Conservation (phyloP, 2,329 filamentous ascomycete genomes). For the Pseudogymnoascus sp. region DNA sequence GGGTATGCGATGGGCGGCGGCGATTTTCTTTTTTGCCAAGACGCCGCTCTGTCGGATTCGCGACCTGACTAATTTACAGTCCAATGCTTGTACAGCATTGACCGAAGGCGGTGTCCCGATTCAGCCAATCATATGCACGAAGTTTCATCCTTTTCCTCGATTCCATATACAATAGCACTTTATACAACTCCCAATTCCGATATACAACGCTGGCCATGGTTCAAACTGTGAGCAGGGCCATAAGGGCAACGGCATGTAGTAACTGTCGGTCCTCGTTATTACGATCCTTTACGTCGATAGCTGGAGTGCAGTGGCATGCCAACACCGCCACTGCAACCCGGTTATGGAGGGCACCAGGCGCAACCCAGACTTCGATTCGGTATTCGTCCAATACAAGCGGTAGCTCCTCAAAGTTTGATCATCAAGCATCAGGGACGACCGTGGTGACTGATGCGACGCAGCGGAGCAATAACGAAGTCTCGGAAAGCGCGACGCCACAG, state of each 20-base stretch:
- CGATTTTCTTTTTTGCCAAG: constrained; percentile 13
- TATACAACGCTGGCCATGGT: constrained; percentile 8
- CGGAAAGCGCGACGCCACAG: neutral
- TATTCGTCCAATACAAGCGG: neutral
- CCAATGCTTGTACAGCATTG: neutral
- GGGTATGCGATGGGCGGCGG: constrained; percentile 1
- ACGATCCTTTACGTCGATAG: constrained; percentile 23
- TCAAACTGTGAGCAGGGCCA: constrained; percentile 21
- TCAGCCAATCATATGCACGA: neutral
- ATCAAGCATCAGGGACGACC: neutral
- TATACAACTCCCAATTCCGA: constrained; percentile 2
- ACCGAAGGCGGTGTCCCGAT: constrained; percentile 1
- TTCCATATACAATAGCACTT: neutral
- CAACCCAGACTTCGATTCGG: constrained; percentile 7
- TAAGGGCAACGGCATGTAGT: constrained; percentile 27
- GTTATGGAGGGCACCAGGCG: constrained; percentile 1
- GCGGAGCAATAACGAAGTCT: neutral
- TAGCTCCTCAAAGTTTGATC: neutral
- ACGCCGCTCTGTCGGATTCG: neutral
- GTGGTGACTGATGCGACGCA: neutral
- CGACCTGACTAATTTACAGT: constrained; percentile 9
- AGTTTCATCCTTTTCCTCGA: neutral
- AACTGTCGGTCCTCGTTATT: constrained; percentile 26
- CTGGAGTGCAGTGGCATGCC: constrained; percentile 11
- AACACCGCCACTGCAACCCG: constrained; percentile 1